Percentiles rank a stretch among this genome's conserved stretches.
phyloP scores from a whole-genome alignment of 2,329 filamentous ascomycete species.

The Scedosporium apiospermum region DNA sequence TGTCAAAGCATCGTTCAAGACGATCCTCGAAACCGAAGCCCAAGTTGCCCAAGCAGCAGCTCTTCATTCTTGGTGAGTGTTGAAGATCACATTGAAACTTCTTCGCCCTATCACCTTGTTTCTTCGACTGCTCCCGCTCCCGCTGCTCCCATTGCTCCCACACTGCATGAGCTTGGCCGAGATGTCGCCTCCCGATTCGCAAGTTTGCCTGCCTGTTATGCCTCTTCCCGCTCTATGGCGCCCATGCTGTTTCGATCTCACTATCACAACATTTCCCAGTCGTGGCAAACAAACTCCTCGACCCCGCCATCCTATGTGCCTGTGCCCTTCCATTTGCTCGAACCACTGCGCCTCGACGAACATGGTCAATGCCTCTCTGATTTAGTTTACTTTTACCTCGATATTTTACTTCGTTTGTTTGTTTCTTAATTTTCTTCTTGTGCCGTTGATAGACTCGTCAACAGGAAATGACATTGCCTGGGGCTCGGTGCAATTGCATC shows the following conservation, averaged over 20 bases:
- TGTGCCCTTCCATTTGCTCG: too few species aligned
- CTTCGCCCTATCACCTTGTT: neutral
- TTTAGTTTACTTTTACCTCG: too few species aligned
- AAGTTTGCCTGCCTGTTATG: constrained; percentile 2
- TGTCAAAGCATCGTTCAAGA: constrained; percentile 10
- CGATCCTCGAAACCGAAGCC: constrained; percentile 23
- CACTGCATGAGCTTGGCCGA: constrained; percentile 14
- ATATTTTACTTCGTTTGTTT: neutral
- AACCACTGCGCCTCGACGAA: too few species aligned
- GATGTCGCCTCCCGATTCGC: constrained; percentile 7
- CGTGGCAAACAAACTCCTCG: neutral
- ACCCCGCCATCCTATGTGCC: neutral
- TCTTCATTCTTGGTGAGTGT: constrained; percentile 64
- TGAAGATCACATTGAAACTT: neutral
- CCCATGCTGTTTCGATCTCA: neutral
- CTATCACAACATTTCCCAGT: neutral
- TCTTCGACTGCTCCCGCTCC: neutral
- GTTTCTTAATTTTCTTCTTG: neutral
- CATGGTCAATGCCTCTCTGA: too few species aligned
- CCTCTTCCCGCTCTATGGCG: constrained; percentile 8
- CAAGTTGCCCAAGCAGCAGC: constrained; percentile 66
- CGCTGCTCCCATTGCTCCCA: neutral
- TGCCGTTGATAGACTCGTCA: neutral
- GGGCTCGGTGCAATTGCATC: neutral
- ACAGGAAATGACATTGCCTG: neutral